A percentile compares a stretch with the other conserved stretches of the same genome.
Conservation (phyloP, 208 protist genomes). For the Acanthamoeba triangularis region DNA sequence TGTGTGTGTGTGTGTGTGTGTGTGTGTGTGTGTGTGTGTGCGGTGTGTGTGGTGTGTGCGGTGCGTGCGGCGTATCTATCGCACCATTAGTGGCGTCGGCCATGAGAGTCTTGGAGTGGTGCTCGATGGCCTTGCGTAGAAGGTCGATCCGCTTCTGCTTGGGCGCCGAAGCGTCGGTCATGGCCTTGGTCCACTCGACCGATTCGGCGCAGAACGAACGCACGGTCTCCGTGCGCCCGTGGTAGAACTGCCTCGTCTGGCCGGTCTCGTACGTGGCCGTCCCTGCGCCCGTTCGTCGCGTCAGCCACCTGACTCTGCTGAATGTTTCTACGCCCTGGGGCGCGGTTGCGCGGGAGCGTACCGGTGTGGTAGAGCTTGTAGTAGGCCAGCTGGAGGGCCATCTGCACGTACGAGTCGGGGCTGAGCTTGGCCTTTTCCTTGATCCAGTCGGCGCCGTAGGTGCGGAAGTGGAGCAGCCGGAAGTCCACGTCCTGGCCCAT, state of each 20-base stretch:
- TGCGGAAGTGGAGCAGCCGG: slow-evolving; percentile 45
- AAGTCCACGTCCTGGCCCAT: slow-evolving; percentile 13
- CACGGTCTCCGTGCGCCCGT: slow-evolving; percentile 73
- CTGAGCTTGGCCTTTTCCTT: slow-evolving; percentile 67
- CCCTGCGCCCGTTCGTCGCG: background rate
- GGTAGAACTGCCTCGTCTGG: slow-evolving; percentile 66
- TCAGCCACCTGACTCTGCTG: no score
- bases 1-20: background rate
- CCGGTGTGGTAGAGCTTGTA: slow-evolving; percentile 39
- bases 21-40: background rate
- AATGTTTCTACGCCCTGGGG: no score
- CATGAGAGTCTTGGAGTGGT: slow-evolving; percentile 59
- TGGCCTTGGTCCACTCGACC: slow-evolving; percentile 49
- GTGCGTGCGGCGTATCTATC: no score
- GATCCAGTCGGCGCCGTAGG: slow-evolving; percentile 57
- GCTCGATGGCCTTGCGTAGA: slow-evolving; percentile 39
- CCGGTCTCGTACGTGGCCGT: slow-evolving; percentile 71
- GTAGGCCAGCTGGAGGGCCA: slow-evolving; percentile 77
- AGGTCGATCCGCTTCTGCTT: slow-evolving; percentile 21
- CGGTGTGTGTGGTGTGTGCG: background rate
- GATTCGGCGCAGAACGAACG: slow-evolving; percentile 71
- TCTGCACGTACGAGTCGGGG: slow-evolving; percentile 76
- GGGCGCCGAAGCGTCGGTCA: slow-evolving; percentile 34
- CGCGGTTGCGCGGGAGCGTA: background rate
- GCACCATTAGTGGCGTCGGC: slow-evolving; percentile 6